Evolutionary conservation across 2,329 filamentous ascomycete species (phyloP).

Genomic region (Chaetomiaceae sp.): DNA sequence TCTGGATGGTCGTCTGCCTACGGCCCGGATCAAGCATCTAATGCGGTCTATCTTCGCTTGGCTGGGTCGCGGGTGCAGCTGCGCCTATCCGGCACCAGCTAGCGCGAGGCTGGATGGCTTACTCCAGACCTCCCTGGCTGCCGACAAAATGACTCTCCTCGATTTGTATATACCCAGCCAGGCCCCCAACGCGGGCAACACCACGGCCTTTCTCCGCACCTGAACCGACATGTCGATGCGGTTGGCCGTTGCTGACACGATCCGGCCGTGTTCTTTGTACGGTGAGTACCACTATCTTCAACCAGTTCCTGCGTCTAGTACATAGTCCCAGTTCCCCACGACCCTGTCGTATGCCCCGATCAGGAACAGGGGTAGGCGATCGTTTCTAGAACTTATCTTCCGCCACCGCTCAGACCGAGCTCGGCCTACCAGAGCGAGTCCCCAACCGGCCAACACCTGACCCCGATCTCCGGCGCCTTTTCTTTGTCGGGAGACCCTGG

Average conservation of each 20-base stretch:
- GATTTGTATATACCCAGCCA: background rate
- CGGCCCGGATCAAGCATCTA: background rate
- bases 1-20: background rate
- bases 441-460: background rate
- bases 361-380: conserved; percentile 10
- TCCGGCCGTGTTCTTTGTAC: conserved; percentile 8
- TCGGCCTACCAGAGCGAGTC: background rate
- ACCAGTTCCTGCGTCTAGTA: conserved; percentile 4
- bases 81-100: conserved; percentile 2
- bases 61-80: background rate
- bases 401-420: conserved; percentile 17
- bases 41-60: background rate
- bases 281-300: conserved; percentile 10
- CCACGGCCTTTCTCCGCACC: background rate
- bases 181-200: background rate
- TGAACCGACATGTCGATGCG: background rate
- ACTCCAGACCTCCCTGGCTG: too few species aligned
- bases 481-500: conserved; percentile 1
- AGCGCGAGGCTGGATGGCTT: conserved; percentile 4
- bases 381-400: conserved; percentile 14
- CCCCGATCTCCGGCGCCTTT: conserved; percentile 4
- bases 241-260: background rate
- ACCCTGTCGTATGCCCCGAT: background rate
- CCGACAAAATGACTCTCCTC: background rate
- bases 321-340: background rate